These are phyloP conservation scores for barrel medic (Medicago truncatula) DNA, from an alignment of 306 rosid species.

Conservation along the genomic window DNA sequence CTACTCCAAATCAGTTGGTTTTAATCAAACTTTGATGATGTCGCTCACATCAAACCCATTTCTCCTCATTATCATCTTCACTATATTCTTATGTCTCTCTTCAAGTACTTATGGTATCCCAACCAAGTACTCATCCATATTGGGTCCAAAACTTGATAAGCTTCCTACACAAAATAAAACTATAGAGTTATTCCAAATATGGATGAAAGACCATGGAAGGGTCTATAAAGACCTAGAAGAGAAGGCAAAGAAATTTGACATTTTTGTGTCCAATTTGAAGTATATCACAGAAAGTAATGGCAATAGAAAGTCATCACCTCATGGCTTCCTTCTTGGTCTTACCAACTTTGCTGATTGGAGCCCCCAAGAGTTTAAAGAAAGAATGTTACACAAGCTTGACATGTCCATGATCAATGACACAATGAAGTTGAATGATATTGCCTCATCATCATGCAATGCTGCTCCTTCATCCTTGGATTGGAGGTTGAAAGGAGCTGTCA, in stretches of 20 bases:
- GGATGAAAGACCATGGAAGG: constrained; percentile 55
- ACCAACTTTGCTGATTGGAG: constrained; percentile 66
- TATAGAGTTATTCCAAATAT: constrained; percentile 49
- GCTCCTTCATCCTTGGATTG: constrained; percentile 59
- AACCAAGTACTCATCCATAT: constrained; percentile 47
- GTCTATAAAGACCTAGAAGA: constrained; percentile 50
- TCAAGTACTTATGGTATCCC: constrained; percentile 32
- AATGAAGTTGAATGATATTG: constrained; percentile 2
- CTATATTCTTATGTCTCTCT: constrained; percentile 39
- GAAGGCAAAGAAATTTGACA: constrained; percentile 54
- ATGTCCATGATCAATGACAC: background rate
- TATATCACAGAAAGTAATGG: constrained; percentile 50
- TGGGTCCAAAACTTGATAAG: constrained; percentile 39
- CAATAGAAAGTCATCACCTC: constrained; percentile 33
- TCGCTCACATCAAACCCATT: background rate
- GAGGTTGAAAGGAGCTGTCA: constrained; percentile 57
- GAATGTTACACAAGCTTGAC: background rate
- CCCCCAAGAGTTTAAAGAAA: constrained; percentile 47
- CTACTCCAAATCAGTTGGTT: background rate
- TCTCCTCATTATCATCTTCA: constrained; percentile 2
- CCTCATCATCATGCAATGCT: constrained; percentile 24
- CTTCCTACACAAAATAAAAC: constrained; percentile 48
- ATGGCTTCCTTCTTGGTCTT: constrained; percentile 46
- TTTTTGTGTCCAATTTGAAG: constrained; percentile 54
- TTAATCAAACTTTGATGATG: background rate